Evolutionary conservation across 352 stramenopile genomes (phyloP).

Genomic region (Phytophthora uliginosa): DNA sequence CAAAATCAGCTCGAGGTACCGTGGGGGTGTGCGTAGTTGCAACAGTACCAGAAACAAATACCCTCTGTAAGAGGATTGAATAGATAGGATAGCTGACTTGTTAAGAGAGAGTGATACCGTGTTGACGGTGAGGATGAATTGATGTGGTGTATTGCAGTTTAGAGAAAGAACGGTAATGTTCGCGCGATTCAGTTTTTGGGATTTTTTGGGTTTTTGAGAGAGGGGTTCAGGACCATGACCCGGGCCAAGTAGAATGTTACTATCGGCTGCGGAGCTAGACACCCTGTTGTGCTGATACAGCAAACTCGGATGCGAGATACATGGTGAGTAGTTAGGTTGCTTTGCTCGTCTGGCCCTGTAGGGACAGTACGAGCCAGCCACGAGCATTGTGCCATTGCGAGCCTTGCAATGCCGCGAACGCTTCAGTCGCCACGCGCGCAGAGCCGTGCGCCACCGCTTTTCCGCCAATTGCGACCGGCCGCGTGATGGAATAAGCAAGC

Average conservation of each 20-base stretch:
- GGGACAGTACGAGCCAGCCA: neutral
- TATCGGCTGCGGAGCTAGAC: too few relatives aligned
- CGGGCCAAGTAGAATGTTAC: too few relatives aligned
- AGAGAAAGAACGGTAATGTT: neutral
- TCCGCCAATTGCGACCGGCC: constrained; percentile 2
- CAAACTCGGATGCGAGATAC: too few relatives aligned
- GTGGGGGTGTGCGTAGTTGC: neutral
- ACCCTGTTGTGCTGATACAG: too few relatives aligned
- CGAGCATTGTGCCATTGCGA: constrained; percentile 1
- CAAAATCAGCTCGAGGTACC: neutral
- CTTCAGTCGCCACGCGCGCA: neutral
- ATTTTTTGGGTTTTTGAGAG: too few relatives aligned
- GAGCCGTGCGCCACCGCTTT: constrained; percentile 11
- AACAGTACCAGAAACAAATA: neutral
- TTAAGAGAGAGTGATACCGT: too few relatives aligned
- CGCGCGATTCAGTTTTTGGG: neutral
- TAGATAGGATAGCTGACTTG: too few relatives aligned
- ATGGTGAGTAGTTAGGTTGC: too few relatives aligned
- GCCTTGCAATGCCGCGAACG: constrained; percentile 24
- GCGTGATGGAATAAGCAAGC: constrained; percentile 28
- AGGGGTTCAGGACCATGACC: too few relatives aligned
- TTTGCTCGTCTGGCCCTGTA: too few relatives aligned
- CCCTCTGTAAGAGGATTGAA: neutral
- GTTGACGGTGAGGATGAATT: neutral
- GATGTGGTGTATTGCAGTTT: neutral